Base-by-base conservation (phyloP, 176 grass and related monocot species). In the Dendrocalamus sinicus region DNA sequence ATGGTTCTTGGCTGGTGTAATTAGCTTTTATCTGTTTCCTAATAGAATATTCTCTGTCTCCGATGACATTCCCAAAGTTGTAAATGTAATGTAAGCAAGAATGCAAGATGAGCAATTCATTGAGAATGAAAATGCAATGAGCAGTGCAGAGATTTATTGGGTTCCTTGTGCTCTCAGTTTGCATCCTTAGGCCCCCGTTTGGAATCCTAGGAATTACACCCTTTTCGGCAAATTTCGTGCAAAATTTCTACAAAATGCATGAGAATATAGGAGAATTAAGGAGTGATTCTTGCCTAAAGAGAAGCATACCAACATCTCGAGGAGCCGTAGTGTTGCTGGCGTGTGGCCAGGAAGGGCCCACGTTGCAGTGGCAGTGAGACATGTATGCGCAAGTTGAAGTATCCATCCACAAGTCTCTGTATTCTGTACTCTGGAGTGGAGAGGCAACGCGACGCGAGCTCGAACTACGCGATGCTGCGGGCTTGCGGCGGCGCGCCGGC, bases 401-500 rank as follows among this genome's bases (percentile, higher is more conserved):
- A 73, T 72, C 54, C 67, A 88, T 83, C 83, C 54, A 75, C 55
- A 65, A 40, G 7, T 2, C 44, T 19, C 22, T 51, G 75, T 16
- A 24, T 59, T 35, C 54, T 22, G 59, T 20, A 48, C 0, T 4
- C 47, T 39, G 37, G 15, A 12, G 23, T 11, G 26, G 30, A 53
- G 82, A 26, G 48, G 51, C 67, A 55, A 67, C 30, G 35, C 32
- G 53, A 84, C 13, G 35, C 32, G 53, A 84, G 10, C 48, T 20
- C 20, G n/a, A 58, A 19, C 11, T 9, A 45, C 61, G 57, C 23
- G 60, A 87, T 91, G 89, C 85, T 91, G 75, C 89, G 89, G 41
- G 75, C 80, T 86, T 91, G 89, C 68, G 73, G 74, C 67, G 80
- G 80, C 75, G 75, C 60, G 52, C 75, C 89, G 74, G 73, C 72